Evolutionary conservation across 139 green algal genomes (phyloP).

Genomic region (Zygnema cylindricum): DNA sequence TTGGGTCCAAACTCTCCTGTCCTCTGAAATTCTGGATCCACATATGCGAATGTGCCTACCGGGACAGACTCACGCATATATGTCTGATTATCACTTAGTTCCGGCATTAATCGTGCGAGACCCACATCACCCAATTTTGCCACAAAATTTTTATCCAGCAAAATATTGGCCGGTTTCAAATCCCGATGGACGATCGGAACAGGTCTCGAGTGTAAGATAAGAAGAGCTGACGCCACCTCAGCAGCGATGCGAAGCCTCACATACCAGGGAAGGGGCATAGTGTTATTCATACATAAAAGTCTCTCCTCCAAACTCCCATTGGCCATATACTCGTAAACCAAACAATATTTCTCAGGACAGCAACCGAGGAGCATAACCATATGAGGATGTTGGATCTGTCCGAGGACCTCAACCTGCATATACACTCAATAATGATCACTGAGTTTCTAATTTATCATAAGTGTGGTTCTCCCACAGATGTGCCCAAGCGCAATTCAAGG

Average conservation of each 20-base stretch:
- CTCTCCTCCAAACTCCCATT: conserved; percentile 67
- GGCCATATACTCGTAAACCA: conserved; percentile 73
- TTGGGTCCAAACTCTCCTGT: conserved; percentile 64
- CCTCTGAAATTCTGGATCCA: conserved; percentile 73
- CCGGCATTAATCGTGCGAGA: conserved; percentile 58
- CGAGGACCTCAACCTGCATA: conserved; percentile 67
- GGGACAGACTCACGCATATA: conserved; percentile 64
- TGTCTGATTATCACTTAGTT: conserved; percentile 30
- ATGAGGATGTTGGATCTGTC: conserved; percentile 71
- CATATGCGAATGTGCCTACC: conserved; percentile 70
- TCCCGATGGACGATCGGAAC: conserved; percentile 72
- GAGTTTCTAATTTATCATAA: not conserved
- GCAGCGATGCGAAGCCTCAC: conserved; percentile 67
- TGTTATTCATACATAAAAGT: conserved; percentile 41
- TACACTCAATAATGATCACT: not conserved
- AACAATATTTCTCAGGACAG: conserved; percentile 68
- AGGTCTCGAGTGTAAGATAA: conserved; percentile 40
- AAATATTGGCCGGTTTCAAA: conserved; percentile 70
- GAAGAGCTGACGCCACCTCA: conserved; percentile 59
- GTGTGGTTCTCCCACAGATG: not conserved
- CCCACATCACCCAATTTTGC: conserved; percentile 73
- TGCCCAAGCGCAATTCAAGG: not conserved
- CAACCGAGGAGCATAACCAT: conserved; percentile 73
- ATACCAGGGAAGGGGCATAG: conserved; percentile 59
- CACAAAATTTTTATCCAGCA: conserved; percentile 65